Conservation (phyloP, 192 early-diverging fungal genomes). For the Geosiphon pyriformis region DNA sequence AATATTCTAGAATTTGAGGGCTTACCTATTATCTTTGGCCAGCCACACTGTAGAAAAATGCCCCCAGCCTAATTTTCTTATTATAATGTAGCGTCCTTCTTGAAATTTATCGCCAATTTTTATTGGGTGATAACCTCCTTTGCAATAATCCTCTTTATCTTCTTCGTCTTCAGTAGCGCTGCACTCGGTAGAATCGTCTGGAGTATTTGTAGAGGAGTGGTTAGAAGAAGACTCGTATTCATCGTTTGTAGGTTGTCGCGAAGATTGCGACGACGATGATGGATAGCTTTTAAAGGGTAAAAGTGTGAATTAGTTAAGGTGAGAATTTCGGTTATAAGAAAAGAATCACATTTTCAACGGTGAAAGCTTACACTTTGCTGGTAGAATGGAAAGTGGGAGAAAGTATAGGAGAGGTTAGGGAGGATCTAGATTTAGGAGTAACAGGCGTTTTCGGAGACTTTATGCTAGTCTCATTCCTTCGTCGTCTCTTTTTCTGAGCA, state of each 20-base stretch:
- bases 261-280: neutral
- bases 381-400: slow-evolving; percentile 2
- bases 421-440: neutral
- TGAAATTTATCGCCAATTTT: slow-evolving; percentile 77
- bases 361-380: slow-evolving; percentile 12
- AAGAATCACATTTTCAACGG: neutral
- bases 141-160: slow-evolving; percentile 84
- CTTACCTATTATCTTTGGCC: slow-evolving; percentile 66
- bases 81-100: slow-evolving; percentile 71
- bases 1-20: neutral
- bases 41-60: slow-evolving; percentile 99
- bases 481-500: slow-evolving; percentile 24
- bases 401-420: neutral
- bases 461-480: slow-evolving; percentile 6
- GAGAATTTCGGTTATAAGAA: neutral
- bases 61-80: slow-evolving; percentile 97
- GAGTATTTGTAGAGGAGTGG: slow-evolving; percentile 17
- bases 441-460: neutral
- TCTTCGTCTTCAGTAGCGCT: slow-evolving; percentile 70
- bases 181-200: slow-evolving; percentile 24
- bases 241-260: slow-evolving; percentile 8
- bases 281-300: neutral
- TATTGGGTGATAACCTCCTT: slow-evolving; percentile 93
- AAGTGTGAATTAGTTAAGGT: neutral
- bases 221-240: neutral